Evolutionary conservation across 208 protist genomes (phyloP).

Genomic region (Leishmania aethiopica): DNA sequence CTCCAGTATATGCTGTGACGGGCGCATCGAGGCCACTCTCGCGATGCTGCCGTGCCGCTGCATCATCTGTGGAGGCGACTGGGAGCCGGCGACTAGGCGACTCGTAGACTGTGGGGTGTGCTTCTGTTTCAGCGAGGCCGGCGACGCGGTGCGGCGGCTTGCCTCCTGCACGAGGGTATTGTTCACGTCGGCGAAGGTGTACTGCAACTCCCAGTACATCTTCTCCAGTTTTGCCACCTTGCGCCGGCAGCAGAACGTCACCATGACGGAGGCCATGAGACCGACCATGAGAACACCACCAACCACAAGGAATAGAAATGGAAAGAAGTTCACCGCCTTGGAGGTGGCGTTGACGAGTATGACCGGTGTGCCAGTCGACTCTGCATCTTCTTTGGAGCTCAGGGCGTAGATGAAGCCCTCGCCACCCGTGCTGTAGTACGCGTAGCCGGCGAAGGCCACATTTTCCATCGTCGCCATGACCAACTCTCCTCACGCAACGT

Average conservation of each 20-base stretch:
- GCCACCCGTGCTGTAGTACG: conserved; percentile 21
- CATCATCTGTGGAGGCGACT: neutral
- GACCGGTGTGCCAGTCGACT: neutral
- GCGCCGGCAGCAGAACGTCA: conserved; percentile 23
- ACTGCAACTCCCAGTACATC: conserved; percentile 27
- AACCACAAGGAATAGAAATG: conserved; percentile 25
- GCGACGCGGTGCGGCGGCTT: conserved; percentile 1
- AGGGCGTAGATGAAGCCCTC: conserved; percentile 28
- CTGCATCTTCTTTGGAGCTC: neutral
- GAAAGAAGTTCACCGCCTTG: conserved; percentile 17
- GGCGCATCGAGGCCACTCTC: neutral
- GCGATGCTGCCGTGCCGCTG: conserved; percentile 2
- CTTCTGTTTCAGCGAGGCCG: neutral
- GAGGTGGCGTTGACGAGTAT: conserved; percentile 11
- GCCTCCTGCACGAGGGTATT: conserved; percentile 11
- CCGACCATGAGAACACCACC: conserved; percentile 20
- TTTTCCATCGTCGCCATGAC: neutral
- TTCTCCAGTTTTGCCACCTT: conserved; percentile 18
- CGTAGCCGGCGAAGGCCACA: conserved; percentile 23
- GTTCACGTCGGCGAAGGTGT: conserved; percentile 26
- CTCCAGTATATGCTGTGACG: neutral
- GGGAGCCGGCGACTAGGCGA: neutral
- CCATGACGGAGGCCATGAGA: conserved; percentile 15
- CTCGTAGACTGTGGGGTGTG: too few species aligned
- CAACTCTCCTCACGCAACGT: neutral